Base-by-base conservation (phyloP, 257 asterid genomes). In the Verbena officinalis region DNA sequence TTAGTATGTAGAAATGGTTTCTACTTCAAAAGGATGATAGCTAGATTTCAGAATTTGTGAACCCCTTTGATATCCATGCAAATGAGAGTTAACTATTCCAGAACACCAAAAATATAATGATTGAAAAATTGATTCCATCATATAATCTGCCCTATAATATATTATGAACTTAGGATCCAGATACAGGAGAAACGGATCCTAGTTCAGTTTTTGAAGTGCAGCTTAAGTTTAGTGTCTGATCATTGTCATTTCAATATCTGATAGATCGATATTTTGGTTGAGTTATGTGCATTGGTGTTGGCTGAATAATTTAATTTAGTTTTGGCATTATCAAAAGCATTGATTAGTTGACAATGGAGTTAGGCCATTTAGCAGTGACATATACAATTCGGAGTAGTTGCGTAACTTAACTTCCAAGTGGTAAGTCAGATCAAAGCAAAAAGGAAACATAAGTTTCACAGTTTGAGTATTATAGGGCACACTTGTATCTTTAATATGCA, bases 391-490 rank as follows among this genome's bases (percentile, higher is more conserved):
- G 44, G 17, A 17, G 17, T 60, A 55, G 27, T 19, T 30, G n/a
- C 33, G 15, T 67, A 34, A 8, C 62, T 36, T 23, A 30, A 2
- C 60, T 22, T 34, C 36, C 30, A 10, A 53, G 30, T 46, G 34
- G 55, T 17, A 52, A 14, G 36, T 40, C 46, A 31, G 31, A 67
- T 43, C 31, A 48, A 69, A 69, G 36, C 1, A 3, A 59, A 27
- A 65, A 22, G 33, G 24, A 36, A 53, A 39, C 19, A 48, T 48
- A 54, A 11, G n/a, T 38, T 51, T 42, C 27, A 55, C 23, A 19
- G 58, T 21, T 30, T 69, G 22, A 11, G 48, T 17, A 43, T 69
- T 53, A 16, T 63, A 31, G 64, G 21, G 21, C 49, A 34, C 53
- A 49, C 20, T 27, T 23, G 40, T 40, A 50, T 24, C 15, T 39